These are phyloP conservation scores for Leucosporidium yakuticum DNA, from an alignment of 768 basidiomycete species.

Conservation along the genomic window DNA sequence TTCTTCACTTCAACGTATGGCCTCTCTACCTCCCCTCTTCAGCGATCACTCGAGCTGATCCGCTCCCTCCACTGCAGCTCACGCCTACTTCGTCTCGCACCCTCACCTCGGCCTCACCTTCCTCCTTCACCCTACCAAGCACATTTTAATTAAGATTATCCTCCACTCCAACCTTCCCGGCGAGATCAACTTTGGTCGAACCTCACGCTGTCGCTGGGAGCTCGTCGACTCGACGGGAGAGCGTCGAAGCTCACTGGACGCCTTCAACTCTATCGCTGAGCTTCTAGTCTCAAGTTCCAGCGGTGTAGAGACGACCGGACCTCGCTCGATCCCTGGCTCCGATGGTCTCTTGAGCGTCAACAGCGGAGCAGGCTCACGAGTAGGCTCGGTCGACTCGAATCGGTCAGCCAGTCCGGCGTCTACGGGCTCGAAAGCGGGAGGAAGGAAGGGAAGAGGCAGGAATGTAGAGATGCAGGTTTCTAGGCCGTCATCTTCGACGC, in stretches of 20 bases:
- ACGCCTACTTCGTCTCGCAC: slow-evolving; percentile 37
- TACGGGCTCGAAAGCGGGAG: neutral
- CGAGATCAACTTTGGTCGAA: slow-evolving; percentile 34
- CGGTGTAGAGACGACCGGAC: too few species aligned
- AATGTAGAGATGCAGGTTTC: neutral
- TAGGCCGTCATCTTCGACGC: too few species aligned
- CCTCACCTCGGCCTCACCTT: slow-evolving; percentile 35
- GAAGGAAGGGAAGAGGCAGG: slow-evolving; percentile 6
- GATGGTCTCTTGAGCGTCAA: too few species aligned
- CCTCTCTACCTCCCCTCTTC: neutral
- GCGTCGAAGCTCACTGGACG: too few species aligned
- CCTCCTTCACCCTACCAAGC: slow-evolving; percentile 22
- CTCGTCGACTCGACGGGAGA: neutral
- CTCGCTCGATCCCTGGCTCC: too few species aligned
- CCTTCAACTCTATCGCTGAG: too few species aligned
- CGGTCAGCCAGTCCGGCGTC: neutral
- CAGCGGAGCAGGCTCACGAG: too few species aligned
- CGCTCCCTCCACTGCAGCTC: slow-evolving; percentile 9
- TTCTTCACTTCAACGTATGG: slow-evolving; percentile 1
- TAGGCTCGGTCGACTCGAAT: neutral
- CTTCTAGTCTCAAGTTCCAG: too few species aligned
- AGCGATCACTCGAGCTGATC: too few species aligned
- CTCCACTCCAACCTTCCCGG: slow-evolving; percentile 38
- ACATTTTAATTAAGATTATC: slow-evolving; percentile 32
- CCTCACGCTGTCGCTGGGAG: slow-evolving; percentile 12